Conservation (phyloP, 2,329 filamentous ascomycete genomes). For the Blastomyces parvus region DNA sequence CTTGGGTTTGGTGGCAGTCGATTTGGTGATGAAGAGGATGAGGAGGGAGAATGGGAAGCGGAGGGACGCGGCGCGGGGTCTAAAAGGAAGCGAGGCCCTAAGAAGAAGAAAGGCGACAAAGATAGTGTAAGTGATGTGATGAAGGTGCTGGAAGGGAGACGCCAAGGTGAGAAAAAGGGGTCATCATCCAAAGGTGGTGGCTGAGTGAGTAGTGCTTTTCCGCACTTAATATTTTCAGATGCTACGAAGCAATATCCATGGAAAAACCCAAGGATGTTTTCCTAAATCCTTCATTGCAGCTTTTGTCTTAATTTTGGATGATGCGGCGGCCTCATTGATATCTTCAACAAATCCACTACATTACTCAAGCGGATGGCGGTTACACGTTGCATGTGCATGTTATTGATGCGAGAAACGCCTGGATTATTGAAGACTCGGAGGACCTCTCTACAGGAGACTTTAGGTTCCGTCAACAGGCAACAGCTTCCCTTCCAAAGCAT, state of each 20-base stretch:
- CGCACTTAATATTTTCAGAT: background rate
- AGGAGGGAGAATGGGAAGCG: slow-evolving; percentile 53
- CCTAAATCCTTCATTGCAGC: background rate
- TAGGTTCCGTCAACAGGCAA: background rate
- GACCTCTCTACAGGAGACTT: background rate
- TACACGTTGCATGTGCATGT: background rate
- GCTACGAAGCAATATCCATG: background rate
- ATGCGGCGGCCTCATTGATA: background rate
- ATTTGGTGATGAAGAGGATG: slow-evolving; percentile 79
- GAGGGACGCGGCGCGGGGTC: slow-evolving; percentile 25
- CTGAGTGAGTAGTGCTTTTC: background rate
- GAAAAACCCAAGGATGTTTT: background rate
- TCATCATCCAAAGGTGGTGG: background rate
- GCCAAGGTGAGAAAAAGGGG: slow-evolving; percentile 26
- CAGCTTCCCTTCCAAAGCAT: background rate
- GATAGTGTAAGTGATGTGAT: slow-evolving; percentile 71
- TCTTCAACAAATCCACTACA: background rate
- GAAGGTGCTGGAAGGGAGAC: slow-evolving; percentile 60
- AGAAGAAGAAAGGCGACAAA: slow-evolving; percentile 44
- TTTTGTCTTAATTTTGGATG: background rate
- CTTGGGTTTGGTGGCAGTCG: slow-evolving; percentile 86
- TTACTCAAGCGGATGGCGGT: background rate
- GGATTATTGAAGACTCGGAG: background rate
- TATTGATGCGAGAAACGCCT: background rate
- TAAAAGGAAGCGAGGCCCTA: slow-evolving; percentile 46